These are phyloP conservation scores for Canna indica DNA, from an alignment of 176 grass and related monocot genomes.

Conservation along the genomic window DNA sequence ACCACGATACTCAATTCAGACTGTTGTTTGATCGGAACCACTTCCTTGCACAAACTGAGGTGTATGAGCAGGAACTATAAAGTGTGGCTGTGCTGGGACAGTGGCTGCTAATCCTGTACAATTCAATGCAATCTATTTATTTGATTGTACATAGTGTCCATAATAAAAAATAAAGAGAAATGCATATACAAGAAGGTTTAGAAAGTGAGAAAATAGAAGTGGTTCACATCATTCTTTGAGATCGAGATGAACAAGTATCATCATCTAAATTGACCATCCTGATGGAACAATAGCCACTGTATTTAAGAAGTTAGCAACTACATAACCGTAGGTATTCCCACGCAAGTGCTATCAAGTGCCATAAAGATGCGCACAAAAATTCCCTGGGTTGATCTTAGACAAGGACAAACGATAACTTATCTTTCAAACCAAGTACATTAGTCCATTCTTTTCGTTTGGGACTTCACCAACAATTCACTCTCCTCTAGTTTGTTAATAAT, in stretches of 20 bases:
- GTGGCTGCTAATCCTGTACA: slow-evolving; percentile 34
- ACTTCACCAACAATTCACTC: background rate
- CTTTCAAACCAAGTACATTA: background rate
- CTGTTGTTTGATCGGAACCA: slow-evolving; percentile 79
- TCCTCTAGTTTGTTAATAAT: background rate
- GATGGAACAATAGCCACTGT: background rate
- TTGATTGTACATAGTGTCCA: background rate
- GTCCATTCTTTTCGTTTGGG: background rate
- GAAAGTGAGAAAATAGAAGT: background rate
- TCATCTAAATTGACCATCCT: background rate
- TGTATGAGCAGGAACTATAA: slow-evolving; percentile 54
- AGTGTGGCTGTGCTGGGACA: slow-evolving; percentile 46
- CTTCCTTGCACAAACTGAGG: slow-evolving; percentile 59
- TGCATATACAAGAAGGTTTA: background rate
- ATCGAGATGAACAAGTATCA: too few relatives aligned
- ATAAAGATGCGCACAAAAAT: background rate
- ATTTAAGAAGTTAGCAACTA: background rate
- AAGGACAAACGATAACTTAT: background rate
- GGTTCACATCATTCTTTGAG: background rate
- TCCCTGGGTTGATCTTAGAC: background rate
- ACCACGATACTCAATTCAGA: slow-evolving; percentile 43
- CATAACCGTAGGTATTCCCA: background rate
- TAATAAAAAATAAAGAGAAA: background rate
- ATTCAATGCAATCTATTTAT: background rate
- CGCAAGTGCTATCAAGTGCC: background rate